Base-by-base conservation (phyloP, 805 yeast genomes). In the Ogataea haglerorum region DNA sequence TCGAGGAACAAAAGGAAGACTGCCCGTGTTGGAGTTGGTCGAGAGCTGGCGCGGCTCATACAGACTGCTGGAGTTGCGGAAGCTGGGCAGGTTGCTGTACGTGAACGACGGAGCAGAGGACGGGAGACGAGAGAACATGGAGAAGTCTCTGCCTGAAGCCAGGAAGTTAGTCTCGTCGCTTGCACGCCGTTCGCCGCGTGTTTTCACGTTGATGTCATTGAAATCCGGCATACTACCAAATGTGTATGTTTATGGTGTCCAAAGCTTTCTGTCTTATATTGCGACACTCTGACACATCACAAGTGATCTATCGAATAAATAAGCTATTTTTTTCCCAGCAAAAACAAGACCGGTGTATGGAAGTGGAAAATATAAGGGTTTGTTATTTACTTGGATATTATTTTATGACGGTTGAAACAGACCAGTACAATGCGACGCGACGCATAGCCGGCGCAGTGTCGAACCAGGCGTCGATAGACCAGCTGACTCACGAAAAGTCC, bases 1-100 rank as follows among this genome's bases (percentile, higher is more conserved):
- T 23, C 41, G 37, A 10, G 52, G 48, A 22, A 48, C 49, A 48
- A 51, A 51, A 4, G 54, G 54, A 12, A 48, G 30, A 27, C 38
- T 37, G 9, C 40, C 45, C 9, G 18, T 18, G 18, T 31, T 39
- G 12, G 53, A 36, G 3, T 41, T 16, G 5, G 40, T 23, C 9
- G 51, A 36, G 2, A 46, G 45, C 29, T 46, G 51, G 10, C 43
- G 43, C 6, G 34, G 18, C 19, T 43, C 48, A 23, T 36, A 34
- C 13, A 46, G 15, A 1, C 43, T 34, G 33, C 32, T 42, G 2
- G 43, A 34, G 23, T 39, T 46, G 22, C 43, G 24, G 27, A 52
- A 52, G 13, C 42, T 45, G 7, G 54, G 54, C 10, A 48, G 40
- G 16, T 49, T 52, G 42, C 36, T 38, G 34, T 51, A 51, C 2